Conservation (phyloP, 768 basidiomycete genomes). For the Candolleomyces efflorescens region DNA sequence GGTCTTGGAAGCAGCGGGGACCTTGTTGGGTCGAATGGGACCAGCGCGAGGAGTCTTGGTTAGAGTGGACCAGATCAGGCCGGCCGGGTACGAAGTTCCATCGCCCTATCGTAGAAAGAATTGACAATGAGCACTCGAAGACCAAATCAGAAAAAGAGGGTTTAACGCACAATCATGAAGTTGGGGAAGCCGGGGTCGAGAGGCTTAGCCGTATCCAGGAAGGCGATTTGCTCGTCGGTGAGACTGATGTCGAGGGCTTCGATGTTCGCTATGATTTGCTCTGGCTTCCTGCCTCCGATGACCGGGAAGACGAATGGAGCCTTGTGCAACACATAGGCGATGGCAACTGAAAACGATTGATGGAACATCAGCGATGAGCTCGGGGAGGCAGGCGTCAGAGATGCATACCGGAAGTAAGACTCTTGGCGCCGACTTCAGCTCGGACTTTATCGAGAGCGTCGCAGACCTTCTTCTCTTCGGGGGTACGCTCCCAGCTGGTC, state of each 20-base stretch:
- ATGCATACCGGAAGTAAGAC: conserved; percentile 35
- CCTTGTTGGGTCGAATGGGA: neutral
- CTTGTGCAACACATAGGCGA: conserved; percentile 50
- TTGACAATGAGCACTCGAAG: neutral
- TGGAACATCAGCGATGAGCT: neutral
- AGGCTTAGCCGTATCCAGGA: conserved; percentile 27
- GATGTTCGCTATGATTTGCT: conserved; percentile 39
- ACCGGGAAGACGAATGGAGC: conserved; percentile 45
- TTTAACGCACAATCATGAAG: conserved; percentile 5
- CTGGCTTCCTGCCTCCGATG: conserved; percentile 30
- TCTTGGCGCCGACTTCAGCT: conserved; percentile 38
- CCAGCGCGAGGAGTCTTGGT: neutral
- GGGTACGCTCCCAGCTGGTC: conserved; percentile 1
- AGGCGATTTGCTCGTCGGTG: conserved; percentile 32
- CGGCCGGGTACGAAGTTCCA: neutral
- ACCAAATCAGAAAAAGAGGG: neutral
- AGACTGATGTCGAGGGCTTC: conserved; percentile 39
- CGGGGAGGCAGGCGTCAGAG: neutral
- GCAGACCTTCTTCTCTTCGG: conserved; percentile 15
- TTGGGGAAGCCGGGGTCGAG: conserved; percentile 8
- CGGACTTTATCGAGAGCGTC: conserved; percentile 43
- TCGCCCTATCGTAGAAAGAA: neutral
- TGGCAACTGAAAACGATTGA: conserved; percentile 28
- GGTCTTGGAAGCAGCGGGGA: too few relatives aligned
- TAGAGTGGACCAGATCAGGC: neutral